Evolutionary conservation across 495 filamentous ascomycete genomes (phyloP).

Genomic region (Opeltia flavorubescens): DNA sequence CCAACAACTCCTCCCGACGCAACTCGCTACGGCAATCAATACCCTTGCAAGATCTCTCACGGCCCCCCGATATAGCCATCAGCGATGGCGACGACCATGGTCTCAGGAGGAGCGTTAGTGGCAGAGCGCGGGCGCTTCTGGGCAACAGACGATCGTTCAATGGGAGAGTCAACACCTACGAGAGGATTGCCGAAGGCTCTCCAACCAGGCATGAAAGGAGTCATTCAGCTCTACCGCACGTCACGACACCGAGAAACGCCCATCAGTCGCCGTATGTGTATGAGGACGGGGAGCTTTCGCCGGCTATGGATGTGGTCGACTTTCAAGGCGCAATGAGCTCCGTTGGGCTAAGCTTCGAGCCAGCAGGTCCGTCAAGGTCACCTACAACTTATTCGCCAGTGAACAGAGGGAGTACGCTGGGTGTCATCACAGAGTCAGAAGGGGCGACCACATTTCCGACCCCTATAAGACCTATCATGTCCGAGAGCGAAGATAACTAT

Average conservation of each 20-base stretch:
- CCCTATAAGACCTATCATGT: conserved; percentile 31
- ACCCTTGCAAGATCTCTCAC: conserved; percentile 68
- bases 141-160: conserved; percentile 14
- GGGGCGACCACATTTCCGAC: conserved; percentile 25
- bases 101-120: conserved; percentile 19
- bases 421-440: conserved; percentile 20
- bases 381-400: conserved; percentile 13
- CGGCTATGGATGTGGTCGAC: conserved; percentile 30
- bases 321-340: conserved; percentile 49
- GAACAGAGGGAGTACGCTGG: conserved; percentile 23
- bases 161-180: conserved; percentile 19
- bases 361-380: conserved; percentile 18
- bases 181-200: conserved; percentile 38
- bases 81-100: conserved; percentile 20
- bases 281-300: conserved; percentile 27
- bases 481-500: conserved; percentile 34
- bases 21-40: conserved; percentile 52
- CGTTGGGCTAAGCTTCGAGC: conserved; percentile 41
- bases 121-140: conserved; percentile 10
- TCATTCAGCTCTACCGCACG: conserved; percentile 12
- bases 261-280: conserved; percentile 20
- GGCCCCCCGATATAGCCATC: conserved; percentile 31
- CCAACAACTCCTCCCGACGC: conserved; percentile 36
- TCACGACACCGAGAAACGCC: conserved; percentile 22
- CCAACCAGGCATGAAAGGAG: conserved; percentile 26